Conservation (phyloP, 331 rosid species). For the Spiraea crenata region DNA sequence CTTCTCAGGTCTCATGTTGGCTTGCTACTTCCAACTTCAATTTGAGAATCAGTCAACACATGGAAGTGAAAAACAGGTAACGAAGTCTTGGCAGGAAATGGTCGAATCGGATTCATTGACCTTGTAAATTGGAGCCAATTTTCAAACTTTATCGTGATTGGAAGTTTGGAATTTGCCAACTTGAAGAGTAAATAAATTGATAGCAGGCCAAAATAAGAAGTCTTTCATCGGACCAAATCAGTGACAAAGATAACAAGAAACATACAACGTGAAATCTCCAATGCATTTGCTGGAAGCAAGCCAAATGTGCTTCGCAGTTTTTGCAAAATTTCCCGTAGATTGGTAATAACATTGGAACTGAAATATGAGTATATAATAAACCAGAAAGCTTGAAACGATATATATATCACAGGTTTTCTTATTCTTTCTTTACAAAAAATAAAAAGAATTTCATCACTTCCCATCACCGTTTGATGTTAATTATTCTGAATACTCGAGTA, state of each 20-base stretch:
- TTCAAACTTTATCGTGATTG: neutral
- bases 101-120: neutral
- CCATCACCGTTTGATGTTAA: constrained; percentile 2
- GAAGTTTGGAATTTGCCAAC: neutral
- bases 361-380: neutral
- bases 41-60: neutral
- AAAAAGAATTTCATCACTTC: constrained; percentile 22
- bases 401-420: constrained; percentile 4
- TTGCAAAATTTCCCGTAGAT: too few relatives aligned
- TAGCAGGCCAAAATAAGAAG: neutral
- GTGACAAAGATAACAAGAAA: neutral
- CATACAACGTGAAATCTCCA: neutral
- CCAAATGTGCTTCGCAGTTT: neutral
- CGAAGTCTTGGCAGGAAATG: neutral
- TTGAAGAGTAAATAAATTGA: neutral
- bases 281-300: neutral
- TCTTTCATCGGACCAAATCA: neutral
- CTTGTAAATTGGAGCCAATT: neutral
- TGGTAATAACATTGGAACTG: neutral
- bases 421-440: constrained; percentile 11
- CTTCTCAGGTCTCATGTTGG: too few relatives aligned
- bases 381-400: neutral
- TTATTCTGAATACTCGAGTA: constrained; percentile 17
- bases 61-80: neutral
- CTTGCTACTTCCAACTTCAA: neutral